Base-by-base conservation (phyloP, 176 grass and related monocot genomes). In the Avena atlantica region DNA sequence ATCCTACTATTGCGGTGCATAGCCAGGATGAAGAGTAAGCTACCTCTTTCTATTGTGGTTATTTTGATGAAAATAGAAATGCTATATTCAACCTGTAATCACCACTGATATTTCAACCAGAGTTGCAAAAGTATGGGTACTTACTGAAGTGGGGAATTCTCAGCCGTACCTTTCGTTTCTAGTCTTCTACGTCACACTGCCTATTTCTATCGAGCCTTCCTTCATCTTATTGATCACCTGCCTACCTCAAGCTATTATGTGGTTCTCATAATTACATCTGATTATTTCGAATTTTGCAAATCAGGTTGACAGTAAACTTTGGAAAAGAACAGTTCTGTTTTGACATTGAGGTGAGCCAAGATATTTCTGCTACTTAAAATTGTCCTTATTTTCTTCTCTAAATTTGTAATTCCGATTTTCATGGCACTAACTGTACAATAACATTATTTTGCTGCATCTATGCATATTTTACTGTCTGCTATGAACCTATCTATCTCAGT, bases 1-100 rank as follows among this genome's bases (percentile, higher is more conserved):
- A 94, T 87, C 97, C 97, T 83, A 97, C 92, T 1, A 81, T 99
- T 62, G 92, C 97, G 73, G 97, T 99, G 84, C 97, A 97, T 83
- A 97, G 92, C 80, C 89, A 87, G 56, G 91, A 93, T 91, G 97
- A 99, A 88, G 92, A 94, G 97, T 97, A 94, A 82, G 89, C 24
- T 88, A 19, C 19, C 49, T 47, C 60, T 73, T 86, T 70, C 49
- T 76, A 50, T 87, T 68, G 37, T 49, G 23, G 36, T 50, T 66
- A n/a, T 57, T 66, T 80, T 34, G 34, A 12, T 78, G 34, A 59
- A 81, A 58, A 59, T 53, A 60, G 63, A 85, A 37, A 81, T 50
- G 15, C 50, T 80, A 81, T 52, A 52, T 70, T 50, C 40, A 76
- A 73, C 64, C 47, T 87, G 25, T 25, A 21, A 75, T 84, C 19